Evolutionary conservation across 768 basidiomycete species (phyloP), one percentile per base, ranked within the genome.

Genomic region (Xanthoconium stramineum): DNA sequence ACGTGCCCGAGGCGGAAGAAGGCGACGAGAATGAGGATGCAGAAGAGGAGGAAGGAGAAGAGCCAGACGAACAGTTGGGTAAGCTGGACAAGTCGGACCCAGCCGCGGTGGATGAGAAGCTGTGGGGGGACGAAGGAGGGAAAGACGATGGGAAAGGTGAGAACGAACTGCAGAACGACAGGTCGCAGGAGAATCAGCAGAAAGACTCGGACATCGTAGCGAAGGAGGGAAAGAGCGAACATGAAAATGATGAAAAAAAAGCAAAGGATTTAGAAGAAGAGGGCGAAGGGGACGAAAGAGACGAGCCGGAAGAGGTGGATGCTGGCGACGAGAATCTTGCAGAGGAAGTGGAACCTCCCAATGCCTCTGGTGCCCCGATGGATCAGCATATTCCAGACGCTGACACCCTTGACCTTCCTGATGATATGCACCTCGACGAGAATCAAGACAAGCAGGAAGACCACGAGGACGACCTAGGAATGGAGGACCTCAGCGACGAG

Each of bases 91-190:
- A 85, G 3, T 76, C 81, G 17, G 96, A 98, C 73, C 88, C 91
- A 10, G 79, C 83, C 28, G 86, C 87, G 0, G 82, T 97, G 15
- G 96, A 98, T 66, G 96, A 99, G 75, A 98, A 98, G 75, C 76
- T 99, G 61, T 98, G 97, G 96, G 94, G 90, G 19, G 91, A 95
- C 59, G 88, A 96, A 62, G 71, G 77, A 48, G 82, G 82, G 13
- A 78, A 83, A 5, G 77, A 81, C 29, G 78, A 83, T n/a, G 47
- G 52, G 48, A 66, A 78, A 14, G 73, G 79, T 20, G 70, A 77
- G n/a, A 72, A 83, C 45, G 83, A 85, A 67, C 74, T 80, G 24
- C 75, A 84, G 53, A 74, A 89, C 59, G 85, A 90, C 59, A 81
- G 78, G 61, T 83, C 85, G 37, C 75, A 76, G 50, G 71, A 78